Conservation (phyloP, 2,329 filamentous ascomycete genomes). For the Coniosporium tulheliwenetii region DNA sequence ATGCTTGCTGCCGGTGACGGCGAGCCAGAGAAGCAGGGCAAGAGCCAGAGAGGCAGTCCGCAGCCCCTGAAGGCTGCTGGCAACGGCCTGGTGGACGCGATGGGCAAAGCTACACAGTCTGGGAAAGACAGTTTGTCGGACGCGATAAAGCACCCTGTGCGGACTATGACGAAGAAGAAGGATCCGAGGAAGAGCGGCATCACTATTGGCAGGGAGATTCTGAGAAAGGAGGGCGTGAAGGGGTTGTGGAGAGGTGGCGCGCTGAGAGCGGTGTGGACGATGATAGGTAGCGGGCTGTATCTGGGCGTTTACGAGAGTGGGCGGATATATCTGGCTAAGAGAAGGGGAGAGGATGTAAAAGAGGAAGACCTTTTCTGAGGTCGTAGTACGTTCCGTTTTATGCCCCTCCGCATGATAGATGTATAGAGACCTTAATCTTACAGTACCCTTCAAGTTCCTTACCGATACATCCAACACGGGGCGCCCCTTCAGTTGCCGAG, state of each 20-base stretch:
- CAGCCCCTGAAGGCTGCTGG: constrained; percentile 11
- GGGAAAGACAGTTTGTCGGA: constrained; percentile 14
- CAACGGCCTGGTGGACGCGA: constrained; percentile 18
- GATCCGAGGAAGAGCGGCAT: constrained; percentile 26
- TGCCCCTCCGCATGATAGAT: too few species aligned
- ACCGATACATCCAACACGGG: too few species aligned
- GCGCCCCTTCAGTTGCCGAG: too few species aligned
- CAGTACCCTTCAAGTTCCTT: too few species aligned
- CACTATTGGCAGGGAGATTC: constrained; percentile 48
- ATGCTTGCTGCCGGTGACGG: constrained; percentile 51
- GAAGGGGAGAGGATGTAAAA: constrained; percentile 25
- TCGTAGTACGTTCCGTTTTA: too few species aligned
- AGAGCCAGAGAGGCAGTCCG: constrained; percentile 13
- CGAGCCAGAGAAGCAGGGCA: constrained; percentile 10
- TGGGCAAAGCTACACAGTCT: constrained; percentile 20
- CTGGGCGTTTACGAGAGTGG: constrained; percentile 74
- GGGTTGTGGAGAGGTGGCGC: constrained; percentile 66
- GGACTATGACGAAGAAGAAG: constrained; percentile 12
- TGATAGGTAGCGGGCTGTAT: constrained; percentile 70
- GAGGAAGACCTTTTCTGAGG: constrained; percentile 11
- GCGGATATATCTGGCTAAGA: constrained; percentile 34
- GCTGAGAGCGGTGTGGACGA: constrained; percentile 65
- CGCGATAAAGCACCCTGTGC: constrained; percentile 16
- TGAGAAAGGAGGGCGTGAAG: constrained; percentile 48
- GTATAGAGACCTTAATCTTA: too few species aligned